Conservation (phyloP, 1,139 yeast species). For the Suhomyces bokatorum region DNA sequence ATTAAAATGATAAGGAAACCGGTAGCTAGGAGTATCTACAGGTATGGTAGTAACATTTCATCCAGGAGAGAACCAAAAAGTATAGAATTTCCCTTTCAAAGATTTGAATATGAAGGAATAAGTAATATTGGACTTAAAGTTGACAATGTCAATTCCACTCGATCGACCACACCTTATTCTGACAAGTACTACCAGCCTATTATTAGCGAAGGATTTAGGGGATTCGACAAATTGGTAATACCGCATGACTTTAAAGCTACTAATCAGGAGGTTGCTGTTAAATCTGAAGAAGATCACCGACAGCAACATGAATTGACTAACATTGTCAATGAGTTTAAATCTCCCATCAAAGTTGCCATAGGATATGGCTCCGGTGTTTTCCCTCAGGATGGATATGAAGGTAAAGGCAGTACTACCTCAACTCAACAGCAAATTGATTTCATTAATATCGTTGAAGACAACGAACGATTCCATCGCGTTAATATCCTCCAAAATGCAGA, state of each 20-base stretch:
- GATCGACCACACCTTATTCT: slow-evolving; percentile 23
- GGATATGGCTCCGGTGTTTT: slow-evolving; percentile 98
- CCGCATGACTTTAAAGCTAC: slow-evolving; percentile 27
- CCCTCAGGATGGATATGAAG: slow-evolving; percentile 60
- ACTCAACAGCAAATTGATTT: slow-evolving; percentile 72
- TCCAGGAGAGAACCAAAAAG: neutral
- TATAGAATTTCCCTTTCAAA: slow-evolving; percentile 1
- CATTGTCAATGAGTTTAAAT: slow-evolving; percentile 58
- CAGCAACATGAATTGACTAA: slow-evolving; percentile 41
- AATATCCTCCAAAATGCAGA: slow-evolving; percentile 65
- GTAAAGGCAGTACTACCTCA: slow-evolving; percentile 21
- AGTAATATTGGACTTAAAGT: slow-evolving; percentile 5
- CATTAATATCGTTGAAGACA: slow-evolving; percentile 78
- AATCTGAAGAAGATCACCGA: slow-evolving; percentile 27
- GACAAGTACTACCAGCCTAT: slow-evolving; percentile 31
- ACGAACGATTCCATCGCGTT: slow-evolving; percentile 70
- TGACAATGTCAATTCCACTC: neutral
- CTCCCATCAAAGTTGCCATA: slow-evolving; percentile 73
- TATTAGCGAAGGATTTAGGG: slow-evolving; percentile 31
- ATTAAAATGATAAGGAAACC: slow-evolving; percentile 12
- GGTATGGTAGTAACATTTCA: slow-evolving; percentile 8
- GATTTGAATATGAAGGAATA: slow-evolving; percentile 7
- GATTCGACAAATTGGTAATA: slow-evolving; percentile 26
- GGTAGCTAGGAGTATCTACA: slow-evolving; percentile 7
- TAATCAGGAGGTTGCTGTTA: slow-evolving; percentile 58